Percentiles rank a stretch among this genome's conserved stretches.
Conservation (phyloP, 2,329 filamentous ascomycete genomes). For the Penicillium sp. region DNA sequence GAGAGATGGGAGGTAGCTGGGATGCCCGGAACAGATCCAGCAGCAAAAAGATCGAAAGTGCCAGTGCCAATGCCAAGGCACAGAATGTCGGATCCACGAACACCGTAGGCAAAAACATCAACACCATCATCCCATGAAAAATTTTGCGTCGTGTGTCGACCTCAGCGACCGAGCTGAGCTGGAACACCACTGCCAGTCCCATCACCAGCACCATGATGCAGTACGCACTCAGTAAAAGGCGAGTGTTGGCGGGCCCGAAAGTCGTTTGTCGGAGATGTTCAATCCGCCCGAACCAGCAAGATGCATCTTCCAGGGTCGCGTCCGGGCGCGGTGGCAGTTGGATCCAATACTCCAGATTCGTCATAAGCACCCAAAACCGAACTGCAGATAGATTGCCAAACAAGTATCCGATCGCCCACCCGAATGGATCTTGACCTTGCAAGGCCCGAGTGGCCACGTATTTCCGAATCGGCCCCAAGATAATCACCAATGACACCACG, state of each 20-base stretch:
- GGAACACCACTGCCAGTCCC: constrained; percentile 74
- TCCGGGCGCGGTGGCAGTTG: constrained; percentile 58
- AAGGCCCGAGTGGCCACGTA: constrained; percentile 71
- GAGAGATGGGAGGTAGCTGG: constrained; percentile 85
- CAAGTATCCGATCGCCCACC: constrained; percentile 89
- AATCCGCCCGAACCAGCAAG: constrained; percentile 59
- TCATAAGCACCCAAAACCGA: constrained; percentile 67
- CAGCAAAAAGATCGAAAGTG: constrained; percentile 81
- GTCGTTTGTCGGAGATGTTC: constrained; percentile 64
- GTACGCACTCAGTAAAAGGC: constrained; percentile 74
- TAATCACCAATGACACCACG: constrained; percentile 61
- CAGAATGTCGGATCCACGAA: constrained; percentile 85
- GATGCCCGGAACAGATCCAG: constrained; percentile 87
- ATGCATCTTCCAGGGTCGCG: constrained; percentile 32
- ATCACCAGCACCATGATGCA: constrained; percentile 68
- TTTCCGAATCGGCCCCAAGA: constrained; percentile 69
- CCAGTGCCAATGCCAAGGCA: constrained; percentile 73
- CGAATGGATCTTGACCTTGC: constrained; percentile 73
- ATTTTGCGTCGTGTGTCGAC: constrained; percentile 96
- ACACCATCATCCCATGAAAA: constrained; percentile 98
- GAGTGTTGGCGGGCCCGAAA: constrained; percentile 75
- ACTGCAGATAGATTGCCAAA: constrained; percentile 75
- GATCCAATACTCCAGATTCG: constrained; percentile 73
- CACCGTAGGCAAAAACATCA: constrained; percentile 85
- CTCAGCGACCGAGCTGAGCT: constrained; percentile 74